A percentile compares a stretch with the other conserved stretches of the same genome.
Conservation (phyloP, 1,284 basidiomycete genomes). For the Puccinia hordei region DNA sequence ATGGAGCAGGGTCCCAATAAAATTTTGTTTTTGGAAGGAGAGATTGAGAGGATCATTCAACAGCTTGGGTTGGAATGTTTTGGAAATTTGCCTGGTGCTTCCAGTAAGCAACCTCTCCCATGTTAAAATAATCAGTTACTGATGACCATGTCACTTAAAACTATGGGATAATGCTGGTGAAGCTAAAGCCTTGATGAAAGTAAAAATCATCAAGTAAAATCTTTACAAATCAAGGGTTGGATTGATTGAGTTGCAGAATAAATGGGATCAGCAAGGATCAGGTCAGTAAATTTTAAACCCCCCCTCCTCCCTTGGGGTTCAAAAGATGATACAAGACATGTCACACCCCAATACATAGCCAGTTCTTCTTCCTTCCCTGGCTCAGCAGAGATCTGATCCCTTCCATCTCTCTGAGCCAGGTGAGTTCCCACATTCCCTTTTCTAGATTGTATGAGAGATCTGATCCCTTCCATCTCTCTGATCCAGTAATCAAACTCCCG, state of each 20-base stretch:
- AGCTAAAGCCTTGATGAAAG: not conserved
- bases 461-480: no score
- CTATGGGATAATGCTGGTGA: not conserved
- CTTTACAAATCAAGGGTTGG: constrained; percentile 6
- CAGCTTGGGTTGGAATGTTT: constrained; percentile 3
- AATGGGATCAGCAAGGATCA: not conserved
- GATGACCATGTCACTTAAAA: not conserved
- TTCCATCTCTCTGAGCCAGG: no score
- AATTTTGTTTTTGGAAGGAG: not conserved
- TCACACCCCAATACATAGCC: no score
- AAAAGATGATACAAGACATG: no score
- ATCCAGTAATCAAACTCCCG: no score
- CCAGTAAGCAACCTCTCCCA: not conserved
- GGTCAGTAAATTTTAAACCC: not conserved
- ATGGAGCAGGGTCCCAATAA: not conserved
- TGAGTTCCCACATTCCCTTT: no score
- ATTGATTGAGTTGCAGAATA: not conserved
- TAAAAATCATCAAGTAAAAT: constrained; percentile 10
- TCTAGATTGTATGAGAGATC: no score
- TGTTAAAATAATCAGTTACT: no score
- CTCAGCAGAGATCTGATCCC: no score
- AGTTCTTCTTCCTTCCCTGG: no score
- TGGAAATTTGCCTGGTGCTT: not conserved
- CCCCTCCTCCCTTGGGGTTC: not conserved
- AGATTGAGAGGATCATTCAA: not conserved